Conservation (phyloP, 768 basidiomycete genomes). For the Pholiota microspora region DNA sequence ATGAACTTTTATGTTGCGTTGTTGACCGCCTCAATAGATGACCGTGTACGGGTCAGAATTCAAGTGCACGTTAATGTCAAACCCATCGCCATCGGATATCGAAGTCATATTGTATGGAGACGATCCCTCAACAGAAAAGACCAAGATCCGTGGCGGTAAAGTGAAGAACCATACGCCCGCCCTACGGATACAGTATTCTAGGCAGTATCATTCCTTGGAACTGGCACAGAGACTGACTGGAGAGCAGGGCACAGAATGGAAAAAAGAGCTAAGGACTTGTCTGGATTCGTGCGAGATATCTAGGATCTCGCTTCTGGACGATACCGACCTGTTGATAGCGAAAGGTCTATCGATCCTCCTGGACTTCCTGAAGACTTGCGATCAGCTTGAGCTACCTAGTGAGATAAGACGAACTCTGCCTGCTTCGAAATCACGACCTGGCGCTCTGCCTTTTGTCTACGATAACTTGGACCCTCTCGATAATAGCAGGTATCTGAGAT, state of each 20-base stretch:
- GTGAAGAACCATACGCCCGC: constrained; percentile 12
- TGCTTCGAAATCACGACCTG: not conserved
- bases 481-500: not conserved
- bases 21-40: constrained; percentile 29
- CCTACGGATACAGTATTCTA: constrained; percentile 38
- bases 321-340: not conserved
- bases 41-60: constrained; percentile 35
- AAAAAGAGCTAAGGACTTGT: constrained; percentile 28
- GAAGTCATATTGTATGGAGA: constrained; percentile 35
- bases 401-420: not conserved
- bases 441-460: not conserved
- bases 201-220: constrained; percentile 31
- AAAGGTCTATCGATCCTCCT: constrained; percentile 1
- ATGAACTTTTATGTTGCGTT: not conserved
- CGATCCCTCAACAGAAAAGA: constrained; percentile 1
- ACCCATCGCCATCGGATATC: constrained; percentile 44
- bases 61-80: constrained; percentile 53
- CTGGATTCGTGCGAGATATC: constrained; percentile 13
- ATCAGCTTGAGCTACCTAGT: constrained; percentile 1
- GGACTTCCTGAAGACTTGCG: constrained; percentile 6
- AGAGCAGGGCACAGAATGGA: constrained; percentile 36
- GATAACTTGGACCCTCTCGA: not conserved
- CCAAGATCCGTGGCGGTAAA: constrained; percentile 1
- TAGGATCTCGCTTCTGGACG: not conserved
- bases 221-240: constrained; percentile 31